Evolutionary conservation across 805 yeast species (phyloP).

Genomic region (Yueomyces sp.): DNA sequence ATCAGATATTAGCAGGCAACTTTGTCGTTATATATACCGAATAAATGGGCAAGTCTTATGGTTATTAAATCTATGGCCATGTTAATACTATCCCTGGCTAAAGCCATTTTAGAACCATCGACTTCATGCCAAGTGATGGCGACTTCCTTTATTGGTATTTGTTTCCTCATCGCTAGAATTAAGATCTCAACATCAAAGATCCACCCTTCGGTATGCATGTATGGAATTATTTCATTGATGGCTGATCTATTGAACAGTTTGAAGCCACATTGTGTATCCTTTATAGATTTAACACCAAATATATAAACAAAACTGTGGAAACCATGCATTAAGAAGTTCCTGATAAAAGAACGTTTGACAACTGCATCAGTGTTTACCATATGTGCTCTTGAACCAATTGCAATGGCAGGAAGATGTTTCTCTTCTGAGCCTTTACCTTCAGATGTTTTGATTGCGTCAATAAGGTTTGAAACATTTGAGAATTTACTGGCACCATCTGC

Average conservation of each 20-base stretch:
- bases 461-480: conserved; percentile 45
- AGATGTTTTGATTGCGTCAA: conserved; percentile 27
- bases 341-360: conserved; percentile 76
- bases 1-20: neutral
- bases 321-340: conserved; percentile 89
- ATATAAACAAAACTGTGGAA: conserved; percentile 74
- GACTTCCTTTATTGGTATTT: conserved; percentile 57
- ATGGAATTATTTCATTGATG: conserved; percentile 57
- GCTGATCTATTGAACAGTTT: conserved; percentile 75
- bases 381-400: conserved; percentile 91
- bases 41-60: conserved; percentile 73
- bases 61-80: conserved; percentile 93
- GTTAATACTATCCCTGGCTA: conserved; percentile 77
- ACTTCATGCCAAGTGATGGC: conserved; percentile 96
- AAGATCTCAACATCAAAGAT: conserved; percentile 92
- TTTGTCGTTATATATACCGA: conserved; percentile 59
- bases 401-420: conserved; percentile 38
- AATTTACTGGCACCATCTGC: conserved; percentile 95
- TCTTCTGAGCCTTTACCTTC: conserved; percentile 7
- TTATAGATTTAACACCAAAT: conserved; percentile 76
- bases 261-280: conserved; percentile 97
- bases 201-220: conserved; percentile 96
- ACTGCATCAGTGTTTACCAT: conserved; percentile 95
- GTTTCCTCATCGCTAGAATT: conserved; percentile 62
- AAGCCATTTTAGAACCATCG: conserved; percentile 84